Base-by-base conservation (phyloP, 2,329 filamentous ascomycete genomes). In the Epichloe amarillans region DNA sequence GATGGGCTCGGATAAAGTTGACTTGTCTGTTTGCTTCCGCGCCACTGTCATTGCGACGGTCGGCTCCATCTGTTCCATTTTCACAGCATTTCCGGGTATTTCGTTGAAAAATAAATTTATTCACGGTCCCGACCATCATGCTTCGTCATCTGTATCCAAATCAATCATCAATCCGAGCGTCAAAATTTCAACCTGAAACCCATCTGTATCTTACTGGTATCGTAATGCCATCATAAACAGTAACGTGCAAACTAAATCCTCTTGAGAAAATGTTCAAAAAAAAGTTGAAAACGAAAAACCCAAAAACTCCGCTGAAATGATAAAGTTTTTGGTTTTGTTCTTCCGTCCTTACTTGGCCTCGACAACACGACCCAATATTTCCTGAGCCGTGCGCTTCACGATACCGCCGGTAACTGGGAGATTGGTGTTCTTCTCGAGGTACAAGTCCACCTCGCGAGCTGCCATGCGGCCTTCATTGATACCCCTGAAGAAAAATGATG, bases 381-480 rank as follows among this genome's bases (percentile, higher is more conserved):
- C 84, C 60, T 84, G 77, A 5, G 84, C 84, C n/a, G 82, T 82
- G 49, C 83, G 83, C 74, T 91, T 93, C 57, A 95, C 77, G 59
- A 97, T 95, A 66, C 91, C 91, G 64, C 91, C 91, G 36, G 90
- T 95, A 50, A 95, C 86, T 10, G 91, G 91, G 46, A 97, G 78
- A 62, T 79, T 79, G 52, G 86, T 90, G 63, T 80, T 79, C 55
- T 84, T 80, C 68, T 86, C 87, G 43, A 97, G 83, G 75, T 81
- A 95, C 49, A 88, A 69, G 67, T 97, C 91, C 51, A 96, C 86
- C 68, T 97, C 90, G 55, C 91, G 86, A 61, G 91, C 91, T 60
- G 86, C 84, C 73, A 93, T 87, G 60, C 91, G 86, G 62, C 91
- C 91, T 72, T 97, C 91, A 66, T 97, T 97, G 75, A 97, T 97